Evolutionary conservation across 1,284 basidiomycete species (phyloP).

Genomic region (Melampsora larici-populina): DNA sequence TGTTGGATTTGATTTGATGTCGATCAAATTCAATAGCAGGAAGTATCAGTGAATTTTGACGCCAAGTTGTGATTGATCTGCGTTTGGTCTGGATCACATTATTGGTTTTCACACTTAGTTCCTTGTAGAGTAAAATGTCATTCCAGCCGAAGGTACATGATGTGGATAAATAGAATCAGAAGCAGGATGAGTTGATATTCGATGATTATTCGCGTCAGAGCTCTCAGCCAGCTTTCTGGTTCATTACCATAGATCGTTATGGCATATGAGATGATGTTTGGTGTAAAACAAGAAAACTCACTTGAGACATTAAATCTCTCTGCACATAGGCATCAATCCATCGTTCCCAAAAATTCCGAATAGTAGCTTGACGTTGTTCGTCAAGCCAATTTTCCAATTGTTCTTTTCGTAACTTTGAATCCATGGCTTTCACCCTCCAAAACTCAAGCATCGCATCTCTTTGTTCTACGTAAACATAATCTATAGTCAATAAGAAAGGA

Average conservation of each 20-base stretch:
- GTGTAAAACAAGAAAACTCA: background rate
- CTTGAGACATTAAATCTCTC: constrained; percentile 1
- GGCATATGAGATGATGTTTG: background rate
- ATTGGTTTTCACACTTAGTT: too few relatives aligned
- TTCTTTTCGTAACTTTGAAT: background rate
- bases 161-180: background rate
- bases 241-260: background rate
- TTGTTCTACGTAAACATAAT: constrained; percentile 15
- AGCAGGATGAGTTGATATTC: background rate
- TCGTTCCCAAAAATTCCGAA: constrained; percentile 1
- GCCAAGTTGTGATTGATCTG: background rate
- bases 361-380: background rate
- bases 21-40: constrained; percentile 29
- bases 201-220: background rate
- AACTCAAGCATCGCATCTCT: constrained; percentile 8
- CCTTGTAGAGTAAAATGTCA: background rate
- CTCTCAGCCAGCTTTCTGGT: constrained; percentile 3
- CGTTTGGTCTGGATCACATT: background rate
- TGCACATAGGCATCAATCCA: constrained; percentile 29
- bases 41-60: background rate
- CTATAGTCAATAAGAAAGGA: too few relatives aligned
- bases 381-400: background rate
- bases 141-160: background rate
- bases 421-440: constrained; percentile 23
- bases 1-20: background rate